Percentiles rank a stretch among this genome's conserved stretches.
Conservation (phyloP, 768 basidiomycete species). For the Multifurca ochricompacta region DNA sequence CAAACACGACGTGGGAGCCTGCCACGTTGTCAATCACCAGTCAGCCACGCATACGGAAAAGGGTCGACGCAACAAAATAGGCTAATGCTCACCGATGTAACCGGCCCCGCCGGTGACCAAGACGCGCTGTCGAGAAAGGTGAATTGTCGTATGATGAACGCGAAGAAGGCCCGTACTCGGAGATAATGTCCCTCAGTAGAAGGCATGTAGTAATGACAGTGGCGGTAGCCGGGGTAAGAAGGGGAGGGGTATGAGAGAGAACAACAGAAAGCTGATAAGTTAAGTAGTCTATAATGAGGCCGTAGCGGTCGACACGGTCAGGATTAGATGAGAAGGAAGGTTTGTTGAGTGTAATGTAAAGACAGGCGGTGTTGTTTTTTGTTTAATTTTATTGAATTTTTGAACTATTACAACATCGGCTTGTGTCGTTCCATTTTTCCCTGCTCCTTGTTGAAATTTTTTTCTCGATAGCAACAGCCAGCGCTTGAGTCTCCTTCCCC, state of each 20-base stretch:
- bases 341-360: constrained; percentile 36
- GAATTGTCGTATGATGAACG: constrained; percentile 12
- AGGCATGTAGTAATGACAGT: constrained; percentile 8
- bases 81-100: constrained; percentile 64
- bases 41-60: constrained; percentile 14
- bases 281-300: background rate
- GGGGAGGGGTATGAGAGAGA: background rate
- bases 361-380: background rate
- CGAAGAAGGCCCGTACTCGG: constrained; percentile 3
- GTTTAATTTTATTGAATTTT: background rate
- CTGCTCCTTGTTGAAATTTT: constrained; percentile 30
- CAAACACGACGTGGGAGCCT: constrained; percentile 93
- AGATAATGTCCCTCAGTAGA: constrained; percentile 11
- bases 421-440: constrained; percentile 23
- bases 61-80: background rate
- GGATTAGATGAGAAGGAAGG: constrained; percentile 8
- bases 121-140: constrained; percentile 38
- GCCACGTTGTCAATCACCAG: constrained; percentile 17
- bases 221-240: background rate
- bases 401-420: constrained; percentile 10
- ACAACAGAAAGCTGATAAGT: constrained; percentile 9
- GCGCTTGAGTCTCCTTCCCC: background rate
- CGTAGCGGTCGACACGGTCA: background rate
- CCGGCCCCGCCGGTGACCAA: constrained; percentile 79
- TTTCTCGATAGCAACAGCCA: background rate